Evolutionary conservation across 208 protist genomes (phyloP), one percentile per base, ranked within the genome.

Genomic region (Sergeia podlipaevii): DNA sequence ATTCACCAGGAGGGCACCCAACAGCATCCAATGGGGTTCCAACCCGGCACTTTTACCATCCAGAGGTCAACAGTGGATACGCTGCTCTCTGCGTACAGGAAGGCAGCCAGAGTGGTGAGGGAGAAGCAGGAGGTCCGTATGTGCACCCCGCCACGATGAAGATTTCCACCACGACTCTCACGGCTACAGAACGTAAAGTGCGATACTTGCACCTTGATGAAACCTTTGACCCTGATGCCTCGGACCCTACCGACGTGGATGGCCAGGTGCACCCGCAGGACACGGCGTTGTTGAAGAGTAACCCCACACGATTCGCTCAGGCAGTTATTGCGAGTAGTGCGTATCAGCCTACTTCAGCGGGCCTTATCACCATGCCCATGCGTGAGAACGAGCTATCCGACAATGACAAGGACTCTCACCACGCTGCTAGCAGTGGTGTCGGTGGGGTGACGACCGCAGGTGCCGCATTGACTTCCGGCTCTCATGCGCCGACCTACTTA

Each of bases 151-250:
- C 48, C 27, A 65, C 59, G 15, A 11, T 80, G 36, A 56, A 60
- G 48, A 60, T 87, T 29, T 74, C 71, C 36, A 87, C 79, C 3
- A 78, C 74, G 18, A 87, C 79, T 7, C 56, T 87, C 18, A 87
- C 63, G 10, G 77, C 62, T 34, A 60, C 73, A 23, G 50, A 65
- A n/a, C 69, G 67, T 55, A 80, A 80, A 48, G 72, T 83, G 47
- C 67, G 72, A 26, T 88, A 88, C 55, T 13, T 77, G 49, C 23
- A 57, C 8, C 54, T 78, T 10, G 52, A 61, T 7, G 65, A 73
- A 32, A 11, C 54, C 2, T 80, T 63, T 38, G 45, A 75, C 42
- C 68, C 74, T 15, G 63, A 72, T 28, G 62, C 61, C 1, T 56
- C 67, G 15, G 74, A 80, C 54, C 39, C 59, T 20, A 58, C 58